Conservation (phyloP, 2,329 filamentous ascomycete genomes). For the Pseudogymnoascus sp. region DNA sequence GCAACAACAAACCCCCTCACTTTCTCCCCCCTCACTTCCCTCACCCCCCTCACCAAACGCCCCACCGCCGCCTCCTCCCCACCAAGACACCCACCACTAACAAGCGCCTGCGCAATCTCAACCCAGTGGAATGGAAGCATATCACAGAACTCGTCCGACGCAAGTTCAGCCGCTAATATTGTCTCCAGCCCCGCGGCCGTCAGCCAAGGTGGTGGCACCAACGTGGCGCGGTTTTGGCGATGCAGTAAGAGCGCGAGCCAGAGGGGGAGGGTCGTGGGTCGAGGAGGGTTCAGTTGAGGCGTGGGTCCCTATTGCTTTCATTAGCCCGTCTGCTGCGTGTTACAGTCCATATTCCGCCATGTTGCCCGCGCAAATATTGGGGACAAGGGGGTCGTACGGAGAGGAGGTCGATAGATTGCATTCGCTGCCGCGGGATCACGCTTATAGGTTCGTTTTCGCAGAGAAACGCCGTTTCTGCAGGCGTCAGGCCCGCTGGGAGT, state of each 20-base stretch:
- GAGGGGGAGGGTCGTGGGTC: conserved; percentile 70
- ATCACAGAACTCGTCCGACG: conserved; percentile 64
- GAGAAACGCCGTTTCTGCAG: conserved; percentile 83
- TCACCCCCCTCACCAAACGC: conserved; percentile 67
- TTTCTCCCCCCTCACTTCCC: conserved; percentile 85
- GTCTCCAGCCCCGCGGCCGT: conserved; percentile 64
- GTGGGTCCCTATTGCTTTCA: conserved; percentile 58
- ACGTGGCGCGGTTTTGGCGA: conserved; percentile 87
- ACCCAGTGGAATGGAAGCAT: conserved; percentile 92
- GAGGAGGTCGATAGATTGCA: conserved; percentile 78
- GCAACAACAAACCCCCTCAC: conserved; percentile 47
- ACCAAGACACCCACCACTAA: conserved; percentile 80
- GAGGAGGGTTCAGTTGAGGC: conserved; percentile 68
- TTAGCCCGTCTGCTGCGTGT: not conserved
- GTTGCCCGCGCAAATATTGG: no score
- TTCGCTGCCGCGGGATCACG: conserved; percentile 79
- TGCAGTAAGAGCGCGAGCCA: conserved; percentile 96
- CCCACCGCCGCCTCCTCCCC: conserved; percentile 66
- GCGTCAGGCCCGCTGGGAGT: conserved; percentile 51
- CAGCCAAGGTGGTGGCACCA: conserved; percentile 85
- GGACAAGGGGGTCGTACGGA: conserved; percentile 72
- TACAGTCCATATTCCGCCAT: no score
- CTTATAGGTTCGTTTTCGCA: conserved; percentile 98
- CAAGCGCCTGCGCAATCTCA: conserved; percentile 77
- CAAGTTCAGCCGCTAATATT: conserved; percentile 75